A percentile compares a stretch with the other conserved stretches of the same genome.
Conservation (phyloP, 805 yeast species). For the Kuraishia hungarica region DNA sequence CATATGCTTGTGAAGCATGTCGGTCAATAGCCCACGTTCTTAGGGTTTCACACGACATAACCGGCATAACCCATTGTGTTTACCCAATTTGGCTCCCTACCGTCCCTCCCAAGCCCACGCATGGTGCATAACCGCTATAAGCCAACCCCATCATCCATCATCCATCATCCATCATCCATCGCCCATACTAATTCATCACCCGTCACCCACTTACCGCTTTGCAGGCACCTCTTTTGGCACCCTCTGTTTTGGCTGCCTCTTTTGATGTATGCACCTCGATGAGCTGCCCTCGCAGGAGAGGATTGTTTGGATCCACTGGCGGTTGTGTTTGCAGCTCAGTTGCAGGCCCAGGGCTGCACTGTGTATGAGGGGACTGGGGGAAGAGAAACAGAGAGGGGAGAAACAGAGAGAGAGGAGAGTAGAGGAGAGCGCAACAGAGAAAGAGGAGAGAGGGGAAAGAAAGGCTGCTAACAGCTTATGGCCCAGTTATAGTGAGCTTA, state of each 20-base stretch:
- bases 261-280: not conserved
- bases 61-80: not conserved
- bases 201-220: too few species aligned
- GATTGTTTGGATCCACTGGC: not conserved
- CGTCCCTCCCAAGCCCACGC: too few species aligned
- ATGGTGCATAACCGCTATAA: not conserved
- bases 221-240: not conserved
- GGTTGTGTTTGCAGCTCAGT: not conserved
- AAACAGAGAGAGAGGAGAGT: not conserved
- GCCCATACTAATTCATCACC: not conserved
- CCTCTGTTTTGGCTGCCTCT: not conserved
- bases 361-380: not conserved
- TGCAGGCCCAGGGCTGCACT: not conserved
- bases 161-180: too few species aligned
- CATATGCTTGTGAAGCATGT: not conserved
- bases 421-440: too few species aligned
- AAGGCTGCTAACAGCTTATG: too few species aligned
- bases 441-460: too few species aligned
- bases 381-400: not conserved
- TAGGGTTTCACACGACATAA: not conserved
- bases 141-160: not conserved
- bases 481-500: too few species aligned
- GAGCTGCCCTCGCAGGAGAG: not conserved
- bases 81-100: not conserved
- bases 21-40: not conserved